phyloP scores from a whole-genome alignment of 2,329 filamentous ascomycete genomes.

The Aphanoascus verrucosus region DNA sequence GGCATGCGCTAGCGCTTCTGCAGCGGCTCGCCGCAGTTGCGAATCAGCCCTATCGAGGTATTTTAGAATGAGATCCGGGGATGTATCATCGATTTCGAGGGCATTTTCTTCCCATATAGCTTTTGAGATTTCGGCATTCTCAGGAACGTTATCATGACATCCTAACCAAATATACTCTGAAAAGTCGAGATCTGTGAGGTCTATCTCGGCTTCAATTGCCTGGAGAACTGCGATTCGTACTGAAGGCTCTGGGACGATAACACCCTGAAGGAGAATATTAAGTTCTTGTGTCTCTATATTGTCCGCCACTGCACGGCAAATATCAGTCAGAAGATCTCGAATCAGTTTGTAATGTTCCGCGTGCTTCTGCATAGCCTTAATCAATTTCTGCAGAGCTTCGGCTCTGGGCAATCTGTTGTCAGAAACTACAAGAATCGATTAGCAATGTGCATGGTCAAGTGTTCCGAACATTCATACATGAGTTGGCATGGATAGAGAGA shows the following conservation, averaged over 20 bases:
- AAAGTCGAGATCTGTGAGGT: slow-evolving; percentile 76
- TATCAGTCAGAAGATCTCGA: slow-evolving; percentile 81
- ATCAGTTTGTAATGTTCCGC: slow-evolving; percentile 89
- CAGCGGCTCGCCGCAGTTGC: slow-evolving; percentile 72
- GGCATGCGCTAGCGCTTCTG: slow-evolving; percentile 67
- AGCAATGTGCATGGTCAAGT: slow-evolving; percentile 7
- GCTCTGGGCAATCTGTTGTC: slow-evolving; percentile 66
- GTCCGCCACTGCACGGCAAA: slow-evolving; percentile 71
- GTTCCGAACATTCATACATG: slow-evolving; percentile 40
- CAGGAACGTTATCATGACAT: slow-evolving; percentile 78
- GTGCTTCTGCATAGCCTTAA: slow-evolving; percentile 76
- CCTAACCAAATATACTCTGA: slow-evolving; percentile 90
- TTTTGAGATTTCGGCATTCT: slow-evolving; percentile 70
- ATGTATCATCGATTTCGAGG: slow-evolving; percentile 56
- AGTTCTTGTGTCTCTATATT: slow-evolving; percentile 69
- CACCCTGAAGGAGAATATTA: slow-evolving; percentile 61
- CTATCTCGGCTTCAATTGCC: slow-evolving; percentile 80
- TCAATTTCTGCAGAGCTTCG: slow-evolving; percentile 59
- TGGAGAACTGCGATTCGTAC: slow-evolving; percentile 80
- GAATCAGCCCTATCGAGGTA: slow-evolving; percentile 72
- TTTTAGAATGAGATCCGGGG: slow-evolving; percentile 57
- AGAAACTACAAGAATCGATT: slow-evolving; percentile 34
- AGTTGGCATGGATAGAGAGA: slow-evolving; percentile 74
- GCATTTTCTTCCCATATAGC: slow-evolving; percentile 95
- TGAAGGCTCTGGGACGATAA: slow-evolving; percentile 65